Evolutionary conservation across 139 green algal species (phyloP).

Genomic region (Nannochloris sp.): DNA sequence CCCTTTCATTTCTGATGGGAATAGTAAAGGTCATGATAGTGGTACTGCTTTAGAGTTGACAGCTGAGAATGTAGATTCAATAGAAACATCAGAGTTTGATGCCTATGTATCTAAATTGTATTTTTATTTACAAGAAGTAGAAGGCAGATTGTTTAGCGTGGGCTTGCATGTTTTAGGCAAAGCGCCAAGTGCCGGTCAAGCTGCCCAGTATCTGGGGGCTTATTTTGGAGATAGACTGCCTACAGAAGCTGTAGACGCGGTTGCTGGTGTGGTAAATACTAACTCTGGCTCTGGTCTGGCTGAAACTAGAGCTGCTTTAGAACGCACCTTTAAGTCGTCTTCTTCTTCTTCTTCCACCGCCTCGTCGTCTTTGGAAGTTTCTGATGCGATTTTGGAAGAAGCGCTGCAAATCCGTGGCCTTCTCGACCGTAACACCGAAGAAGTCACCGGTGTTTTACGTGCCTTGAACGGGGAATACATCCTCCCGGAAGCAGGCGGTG

Average conservation of each 20-base stretch:
- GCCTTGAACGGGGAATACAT: slow-evolving; percentile 87
- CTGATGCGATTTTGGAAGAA: slow-evolving; percentile 33
- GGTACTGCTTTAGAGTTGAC: slow-evolving; percentile 18
- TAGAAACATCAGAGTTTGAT: slow-evolving; percentile 45
- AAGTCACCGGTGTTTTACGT: slow-evolving; percentile 58
- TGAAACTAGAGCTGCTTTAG: slow-evolving; percentile 27
- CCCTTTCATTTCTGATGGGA: slow-evolving; percentile 41
- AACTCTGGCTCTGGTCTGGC: slow-evolving; percentile 6
- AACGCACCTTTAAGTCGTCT: slow-evolving; percentile 24
- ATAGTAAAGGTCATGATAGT: too few species aligned
- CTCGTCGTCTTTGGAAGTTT: background rate
- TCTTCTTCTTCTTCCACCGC: background rate
- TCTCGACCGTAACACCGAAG: slow-evolving; percentile 74
- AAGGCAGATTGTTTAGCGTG: slow-evolving; percentile 90
- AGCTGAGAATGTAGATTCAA: slow-evolving; percentile 31
- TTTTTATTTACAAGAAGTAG: slow-evolving; percentile 83
- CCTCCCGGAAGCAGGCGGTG: slow-evolving; percentile 77
- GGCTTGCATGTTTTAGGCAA: slow-evolving; percentile 88
- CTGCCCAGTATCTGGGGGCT: slow-evolving; percentile 56
- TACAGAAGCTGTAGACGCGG: slow-evolving; percentile 43
- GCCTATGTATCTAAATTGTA: slow-evolving; percentile 69
- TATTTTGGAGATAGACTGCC: slow-evolving; percentile 69
- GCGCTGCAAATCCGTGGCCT: slow-evolving; percentile 73
- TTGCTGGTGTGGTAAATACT: slow-evolving; percentile 28
- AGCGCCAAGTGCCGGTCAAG: slow-evolving; percentile 38